phyloP scores from a whole-genome alignment of 192 early-diverging fungal species.

The Umbelopsis vinacea region DNA sequence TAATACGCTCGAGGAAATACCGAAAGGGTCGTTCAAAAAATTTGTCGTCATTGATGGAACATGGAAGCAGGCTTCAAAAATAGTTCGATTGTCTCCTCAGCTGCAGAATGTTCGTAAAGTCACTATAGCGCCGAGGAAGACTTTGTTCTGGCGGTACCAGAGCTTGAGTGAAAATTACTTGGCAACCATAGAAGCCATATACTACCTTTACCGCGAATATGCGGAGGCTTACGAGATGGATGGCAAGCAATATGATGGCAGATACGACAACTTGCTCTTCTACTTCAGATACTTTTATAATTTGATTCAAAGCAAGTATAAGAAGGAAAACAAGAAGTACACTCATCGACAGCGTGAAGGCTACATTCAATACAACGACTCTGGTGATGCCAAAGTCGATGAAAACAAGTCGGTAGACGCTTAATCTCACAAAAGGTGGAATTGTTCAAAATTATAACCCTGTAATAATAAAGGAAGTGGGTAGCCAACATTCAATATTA shows the following conservation, averaged over 20 bases:
- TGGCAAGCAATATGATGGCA: constrained; percentile 65
- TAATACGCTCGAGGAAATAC: constrained; percentile 68
- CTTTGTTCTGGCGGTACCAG: constrained; percentile 94
- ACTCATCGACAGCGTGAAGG: constrained; percentile 30
- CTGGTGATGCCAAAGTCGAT: no score
- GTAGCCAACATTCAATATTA: no score
- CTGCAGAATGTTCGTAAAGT: constrained; percentile 59
- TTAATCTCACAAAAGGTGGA: no score
- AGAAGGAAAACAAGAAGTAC: constrained; percentile 38
- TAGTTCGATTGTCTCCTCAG: constrained; percentile 52
- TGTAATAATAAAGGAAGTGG: no score
- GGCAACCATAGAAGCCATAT: constrained; percentile 96
- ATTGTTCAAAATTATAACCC: no score
- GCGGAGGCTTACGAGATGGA: constrained; percentile 51
- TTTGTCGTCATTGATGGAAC: constrained; percentile 95
- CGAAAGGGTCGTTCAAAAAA: constrained; percentile 67
- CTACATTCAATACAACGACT: constrained; percentile 26
- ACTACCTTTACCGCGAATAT: constrained; percentile 90
- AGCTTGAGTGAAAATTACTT: constrained; percentile 70
- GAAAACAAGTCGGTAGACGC: no score
- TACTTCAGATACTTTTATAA: constrained; percentile 93
- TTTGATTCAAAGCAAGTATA: constrained; percentile 81
- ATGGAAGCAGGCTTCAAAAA: constrained; percentile 83
- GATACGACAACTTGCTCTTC: constrained; percentile 88
- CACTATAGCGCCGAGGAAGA: constrained; percentile 72